Evolutionary conservation across 257 asterid genomes (phyloP).

Genomic region (Solanum infundibuliforme): DNA sequence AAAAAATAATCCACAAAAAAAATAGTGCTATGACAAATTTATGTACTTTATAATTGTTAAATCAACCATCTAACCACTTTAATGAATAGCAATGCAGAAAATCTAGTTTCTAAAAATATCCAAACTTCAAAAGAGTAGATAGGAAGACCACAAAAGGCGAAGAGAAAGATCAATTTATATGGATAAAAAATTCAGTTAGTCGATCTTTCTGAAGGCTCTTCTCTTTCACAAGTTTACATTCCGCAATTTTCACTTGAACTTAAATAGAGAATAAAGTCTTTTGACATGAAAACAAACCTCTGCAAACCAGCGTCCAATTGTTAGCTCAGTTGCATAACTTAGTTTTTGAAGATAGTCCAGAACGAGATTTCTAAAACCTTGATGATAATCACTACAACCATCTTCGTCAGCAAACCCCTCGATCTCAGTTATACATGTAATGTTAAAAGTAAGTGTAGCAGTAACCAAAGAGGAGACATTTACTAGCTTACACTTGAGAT

Average conservation of each 20-base stretch:
- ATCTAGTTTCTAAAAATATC: not conserved
- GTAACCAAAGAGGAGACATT: not conserved
- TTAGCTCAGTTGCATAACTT: not conserved
- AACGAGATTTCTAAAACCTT: not conserved
- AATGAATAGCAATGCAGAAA: not conserved
- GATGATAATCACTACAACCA: not conserved
- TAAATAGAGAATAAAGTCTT: not conserved
- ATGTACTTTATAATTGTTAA: not conserved
- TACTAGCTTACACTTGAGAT: not conserved
- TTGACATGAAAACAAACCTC: not conserved
- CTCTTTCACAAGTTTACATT: not conserved
- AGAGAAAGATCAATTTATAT: not conserved
- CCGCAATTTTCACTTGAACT: not conserved
- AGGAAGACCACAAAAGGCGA: not conserved
- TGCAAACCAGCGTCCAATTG: not conserved
- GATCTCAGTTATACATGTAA: not conserved
- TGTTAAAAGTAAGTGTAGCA: not conserved
- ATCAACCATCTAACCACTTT: not conserved
- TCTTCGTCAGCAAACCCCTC: not conserved
- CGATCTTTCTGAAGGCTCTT: not conserved
- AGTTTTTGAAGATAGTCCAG: not conserved
- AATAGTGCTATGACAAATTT: not conserved
- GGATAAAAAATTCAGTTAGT: not conserved
- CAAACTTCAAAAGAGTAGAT: not conserved
- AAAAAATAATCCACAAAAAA: not conserved